Base-by-base conservation (phyloP, 1,284 basidiomycete genomes). In the Sphaerobolus stellatus region DNA sequence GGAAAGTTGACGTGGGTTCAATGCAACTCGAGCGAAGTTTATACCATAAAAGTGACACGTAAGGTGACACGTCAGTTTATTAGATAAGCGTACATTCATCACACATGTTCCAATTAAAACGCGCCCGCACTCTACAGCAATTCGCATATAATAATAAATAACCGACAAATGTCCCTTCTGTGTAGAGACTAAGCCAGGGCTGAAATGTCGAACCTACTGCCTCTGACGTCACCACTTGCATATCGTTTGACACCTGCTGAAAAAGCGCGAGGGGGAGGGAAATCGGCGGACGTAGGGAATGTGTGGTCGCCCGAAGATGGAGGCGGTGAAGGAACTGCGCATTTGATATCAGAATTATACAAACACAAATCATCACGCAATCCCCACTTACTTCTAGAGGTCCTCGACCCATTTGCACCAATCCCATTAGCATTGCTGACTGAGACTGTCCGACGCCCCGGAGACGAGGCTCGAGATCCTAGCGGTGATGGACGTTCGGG, bases 201-300 rank as follows among this genome's bases (percentile, higher is more conserved):
- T 18, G 51, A 47, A 16, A 53, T 13, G 20, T 90, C 80, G 71
- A 90, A 91, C 56, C 80, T 76, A 62, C 83, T 83, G 22, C 90
- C 89, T 58, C 75, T 77, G 61, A 75, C 70, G 50, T 81, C 79
- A 28, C 87, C 87, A 66, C 83, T 84, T 14, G 68, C 69, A 65
- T 92, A 92, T 40, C 73, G 74, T 62, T 76, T 85, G 25, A 66
- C 59, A 30, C 65, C 71, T 16, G 68, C 64, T 33, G 66, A 67
- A 67, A 90, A 91, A 28, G 75, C 73, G 43, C 88, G 80, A n/a
- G 89, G 89, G 14, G 83, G 82, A 13, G 89, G 90, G 66, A 92
- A 90, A 48, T 84, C 86, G 20, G 74, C 71, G 16, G 57, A 56
- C 9, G 82, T 78, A 13, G 87, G 86, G 64, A 90, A 92, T 20